phyloP scores from a whole-genome alignment of 2,329 filamentous ascomycete species.

The Alternaria dauci region DNA sequence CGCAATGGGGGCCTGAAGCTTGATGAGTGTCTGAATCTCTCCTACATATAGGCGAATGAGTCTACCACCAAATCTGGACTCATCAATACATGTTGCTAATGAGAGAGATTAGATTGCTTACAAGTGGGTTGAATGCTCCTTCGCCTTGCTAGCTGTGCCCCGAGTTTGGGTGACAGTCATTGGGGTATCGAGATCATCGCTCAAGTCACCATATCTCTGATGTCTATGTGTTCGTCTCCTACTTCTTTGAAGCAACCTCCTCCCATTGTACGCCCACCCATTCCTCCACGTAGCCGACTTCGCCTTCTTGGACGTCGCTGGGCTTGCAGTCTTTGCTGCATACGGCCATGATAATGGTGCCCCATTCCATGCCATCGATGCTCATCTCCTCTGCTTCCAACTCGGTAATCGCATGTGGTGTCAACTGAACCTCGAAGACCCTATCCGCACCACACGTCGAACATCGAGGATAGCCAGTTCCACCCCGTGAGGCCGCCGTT shows the following conservation, averaged over 20 bases:
- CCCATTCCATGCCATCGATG: slow-evolving; percentile 95
- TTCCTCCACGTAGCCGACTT: slow-evolving; percentile 85
- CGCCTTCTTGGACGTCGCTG: slow-evolving; percentile 64
- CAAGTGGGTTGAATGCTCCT: background rate
- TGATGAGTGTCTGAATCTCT: background rate
- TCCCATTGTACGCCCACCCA: slow-evolving; percentile 99
- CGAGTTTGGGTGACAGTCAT: background rate
- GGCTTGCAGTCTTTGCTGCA: slow-evolving; percentile 82
- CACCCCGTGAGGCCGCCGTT: slow-evolving; percentile 32
- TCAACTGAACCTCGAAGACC: slow-evolving; percentile 91
- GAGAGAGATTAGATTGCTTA: background rate
- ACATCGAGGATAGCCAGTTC: slow-evolving; percentile 73
- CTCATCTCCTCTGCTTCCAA: slow-evolving; percentile 76
- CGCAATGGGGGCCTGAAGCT: background rate
- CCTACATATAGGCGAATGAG: background rate
- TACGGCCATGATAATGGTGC: slow-evolving; percentile 86
- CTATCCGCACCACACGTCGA: slow-evolving; percentile 76
- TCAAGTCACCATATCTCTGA: background rate
- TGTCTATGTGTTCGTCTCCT: background rate
- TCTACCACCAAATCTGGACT: background rate
- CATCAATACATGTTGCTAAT: background rate
- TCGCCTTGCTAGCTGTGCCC: background rate
- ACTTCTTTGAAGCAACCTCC: slow-evolving; percentile 61
- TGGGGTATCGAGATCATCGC: background rate
- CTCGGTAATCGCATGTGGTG: slow-evolving; percentile 87